Evolutionary conservation across 495 filamentous ascomycete genomes (phyloP).

Genomic region (Neurospora tetrasperma): DNA sequence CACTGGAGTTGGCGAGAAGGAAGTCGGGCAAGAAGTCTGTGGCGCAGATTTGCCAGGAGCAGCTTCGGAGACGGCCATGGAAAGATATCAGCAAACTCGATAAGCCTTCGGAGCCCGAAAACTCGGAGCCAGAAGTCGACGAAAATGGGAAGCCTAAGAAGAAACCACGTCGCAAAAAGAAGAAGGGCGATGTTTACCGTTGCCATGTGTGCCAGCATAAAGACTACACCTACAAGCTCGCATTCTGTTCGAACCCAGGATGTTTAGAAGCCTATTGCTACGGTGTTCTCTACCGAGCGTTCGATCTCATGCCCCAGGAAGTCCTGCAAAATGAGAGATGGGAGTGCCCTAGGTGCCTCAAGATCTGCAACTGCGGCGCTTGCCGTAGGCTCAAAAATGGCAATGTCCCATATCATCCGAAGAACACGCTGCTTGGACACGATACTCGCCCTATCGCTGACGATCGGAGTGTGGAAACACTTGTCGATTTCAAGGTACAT

Average conservation of each 20-base stretch:
- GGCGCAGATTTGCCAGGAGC: conserved; percentile 83
- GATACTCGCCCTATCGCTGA: conserved; percentile 85
- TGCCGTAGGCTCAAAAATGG: conserved; percentile 47
- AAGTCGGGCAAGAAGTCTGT: conserved; percentile 59
- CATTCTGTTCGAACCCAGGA: conserved; percentile 50
- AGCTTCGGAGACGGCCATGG: conserved; percentile 61
- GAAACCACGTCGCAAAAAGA: conserved; percentile 30
- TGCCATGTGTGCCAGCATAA: conserved; percentile 77
- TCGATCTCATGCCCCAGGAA: conserved; percentile 71
- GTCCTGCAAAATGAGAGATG: conserved; percentile 70
- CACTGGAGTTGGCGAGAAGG: conserved; percentile 53
- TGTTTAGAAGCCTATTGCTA: conserved; percentile 77
- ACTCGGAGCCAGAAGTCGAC: conserved; percentile 38
- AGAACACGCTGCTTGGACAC: conserved; percentile 73
- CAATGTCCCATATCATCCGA: conserved; percentile 61
- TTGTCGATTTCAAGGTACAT: conserved; percentile 75
- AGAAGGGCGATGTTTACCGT: conserved; percentile 36
- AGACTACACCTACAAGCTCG: conserved; percentile 72
- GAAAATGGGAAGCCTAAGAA: conserved; percentile 41
- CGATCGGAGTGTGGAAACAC: conserved; percentile 71
- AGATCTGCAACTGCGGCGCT: conserved; percentile 71
- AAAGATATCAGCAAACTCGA: conserved; percentile 42
- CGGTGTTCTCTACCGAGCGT: conserved; percentile 77
- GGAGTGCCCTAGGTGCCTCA: conserved; percentile 77
- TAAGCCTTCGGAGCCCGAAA: conserved; percentile 29